phyloP scores from a whole-genome alignment of 352 stramenopile species.

The Phytopythium kandeliae region DNA sequence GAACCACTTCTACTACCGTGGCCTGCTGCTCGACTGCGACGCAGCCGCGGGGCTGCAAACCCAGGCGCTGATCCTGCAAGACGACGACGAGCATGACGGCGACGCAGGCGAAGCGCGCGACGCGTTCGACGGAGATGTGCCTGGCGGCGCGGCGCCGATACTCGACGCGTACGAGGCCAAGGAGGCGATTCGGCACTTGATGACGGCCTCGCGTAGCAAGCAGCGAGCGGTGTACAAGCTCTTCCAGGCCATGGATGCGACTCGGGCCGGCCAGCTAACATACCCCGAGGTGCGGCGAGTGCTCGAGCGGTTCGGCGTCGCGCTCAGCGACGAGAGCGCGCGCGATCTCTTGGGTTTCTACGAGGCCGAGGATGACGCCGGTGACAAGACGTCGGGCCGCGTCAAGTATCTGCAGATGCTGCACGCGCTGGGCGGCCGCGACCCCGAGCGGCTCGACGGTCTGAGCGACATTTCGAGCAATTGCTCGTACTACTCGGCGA shows the following conservation, averaged over 20 bases:
- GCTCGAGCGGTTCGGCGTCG: slow-evolving; percentile 50
- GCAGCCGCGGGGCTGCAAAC: slow-evolving; percentile 37
- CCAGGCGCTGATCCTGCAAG: slow-evolving; percentile 49
- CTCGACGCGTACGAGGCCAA: slow-evolving; percentile 43
- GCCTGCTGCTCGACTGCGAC: slow-evolving; percentile 64
- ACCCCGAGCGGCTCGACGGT: slow-evolving; percentile 53
- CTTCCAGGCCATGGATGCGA: slow-evolving; percentile 50
- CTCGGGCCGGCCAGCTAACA: slow-evolving; percentile 40
- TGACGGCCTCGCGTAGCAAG: slow-evolving; percentile 33
- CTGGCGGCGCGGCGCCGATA: background rate
- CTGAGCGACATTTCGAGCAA: slow-evolving; percentile 71
- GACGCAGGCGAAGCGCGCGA: slow-evolving; percentile 7
- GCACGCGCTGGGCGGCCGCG: slow-evolving; percentile 51
- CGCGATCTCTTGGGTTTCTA: slow-evolving; percentile 41
- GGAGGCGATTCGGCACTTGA: slow-evolving; percentile 42
- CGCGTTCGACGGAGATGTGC: slow-evolving; percentile 11
- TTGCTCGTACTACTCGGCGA: slow-evolving; percentile 74
- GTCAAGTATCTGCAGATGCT: slow-evolving; percentile 65
- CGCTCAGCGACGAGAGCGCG: slow-evolving; percentile 25
- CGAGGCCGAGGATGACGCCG: slow-evolving; percentile 50
- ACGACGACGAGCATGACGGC: slow-evolving; percentile 32
- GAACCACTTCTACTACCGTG: slow-evolving; percentile 61
- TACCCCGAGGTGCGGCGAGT: slow-evolving; percentile 57
- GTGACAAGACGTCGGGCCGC: slow-evolving; percentile 27
- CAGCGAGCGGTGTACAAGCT: slow-evolving; percentile 61